These are phyloP conservation scores for Liriodendron chinense DNA, from an alignment of 164 flowering plant genomes.

Conservation along the genomic window DNA sequence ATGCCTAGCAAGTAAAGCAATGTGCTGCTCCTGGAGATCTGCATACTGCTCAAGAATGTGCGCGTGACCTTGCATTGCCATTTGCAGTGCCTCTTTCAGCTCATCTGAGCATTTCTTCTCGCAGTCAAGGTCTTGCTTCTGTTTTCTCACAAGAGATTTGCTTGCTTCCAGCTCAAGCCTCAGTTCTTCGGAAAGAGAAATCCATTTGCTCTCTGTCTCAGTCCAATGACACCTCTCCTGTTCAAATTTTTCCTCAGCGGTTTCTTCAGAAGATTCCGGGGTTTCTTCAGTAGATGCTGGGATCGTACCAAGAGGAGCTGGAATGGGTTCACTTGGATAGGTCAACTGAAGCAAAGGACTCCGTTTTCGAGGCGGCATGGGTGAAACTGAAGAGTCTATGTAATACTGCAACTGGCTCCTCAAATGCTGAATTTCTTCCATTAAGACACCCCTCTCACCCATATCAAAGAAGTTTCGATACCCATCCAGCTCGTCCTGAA, in stretches of 20 bases:
- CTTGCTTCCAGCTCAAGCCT: slow-evolving; percentile 66
- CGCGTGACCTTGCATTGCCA: slow-evolving; percentile 97
- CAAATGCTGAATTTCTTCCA: slow-evolving; percentile 90
- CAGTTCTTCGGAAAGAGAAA: slow-evolving; percentile 78
- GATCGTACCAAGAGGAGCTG: slow-evolving; percentile 37
- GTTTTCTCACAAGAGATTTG: slow-evolving; percentile 51
- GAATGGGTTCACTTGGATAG: slow-evolving; percentile 48
- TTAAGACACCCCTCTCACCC: slow-evolving; percentile 87
- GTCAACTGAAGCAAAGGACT: slow-evolving; percentile 56
- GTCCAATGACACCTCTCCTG: slow-evolving; percentile 74
- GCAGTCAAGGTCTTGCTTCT: slow-evolving; percentile 59
- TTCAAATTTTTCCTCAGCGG: slow-evolving; percentile 57
- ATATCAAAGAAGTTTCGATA: slow-evolving; percentile 69
- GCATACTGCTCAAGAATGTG: slow-evolving; percentile 96
- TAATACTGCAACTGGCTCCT: slow-evolving; percentile 79
- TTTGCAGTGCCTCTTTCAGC: slow-evolving; percentile 88
- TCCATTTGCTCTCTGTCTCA: slow-evolving; percentile 87
- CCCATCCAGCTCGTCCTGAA: slow-evolving; percentile 72
- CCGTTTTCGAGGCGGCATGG: slow-evolving; percentile 35
- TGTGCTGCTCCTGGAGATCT: slow-evolving; percentile 88
- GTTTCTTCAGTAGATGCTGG: slow-evolving; percentile 33
- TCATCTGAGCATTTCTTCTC: slow-evolving; percentile 90
- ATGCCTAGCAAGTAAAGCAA: slow-evolving; percentile 79
- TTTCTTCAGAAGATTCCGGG: slow-evolving; percentile 26
- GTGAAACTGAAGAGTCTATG: slow-evolving; percentile 46